These are phyloP conservation scores for Arthrobotrys conoides DNA, from an alignment of 2,329 filamentous ascomycete species.

Conservation along the genomic window DNA sequence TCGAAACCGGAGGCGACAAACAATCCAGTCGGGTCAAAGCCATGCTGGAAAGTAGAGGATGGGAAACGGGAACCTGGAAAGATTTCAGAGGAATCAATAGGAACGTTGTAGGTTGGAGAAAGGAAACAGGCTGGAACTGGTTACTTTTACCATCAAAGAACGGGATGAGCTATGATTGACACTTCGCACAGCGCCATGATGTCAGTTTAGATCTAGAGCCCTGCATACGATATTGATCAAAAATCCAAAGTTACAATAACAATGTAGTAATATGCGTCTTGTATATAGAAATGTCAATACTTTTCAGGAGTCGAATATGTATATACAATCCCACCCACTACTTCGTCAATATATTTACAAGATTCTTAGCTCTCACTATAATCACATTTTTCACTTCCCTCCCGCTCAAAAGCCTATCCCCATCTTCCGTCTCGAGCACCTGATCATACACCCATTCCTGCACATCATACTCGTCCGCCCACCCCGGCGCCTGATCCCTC, in stretches of 20 bases:
- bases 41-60: constrained; percentile 33
- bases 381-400: constrained; percentile 75
- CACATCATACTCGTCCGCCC: constrained; percentile 69
- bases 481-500: constrained; percentile 70
- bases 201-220: background rate
- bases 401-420: constrained; percentile 71
- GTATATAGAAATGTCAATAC: constrained; percentile 3
- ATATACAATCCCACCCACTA: constrained; percentile 64
- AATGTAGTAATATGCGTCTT: background rate
- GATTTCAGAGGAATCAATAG: constrained; percentile 63
- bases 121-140: constrained; percentile 56
- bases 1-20: constrained; percentile 63
- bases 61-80: constrained; percentile 60
- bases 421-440: constrained; percentile 75
- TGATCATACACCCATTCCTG: constrained; percentile 75
- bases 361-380: constrained; percentile 76
- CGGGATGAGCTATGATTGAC: constrained; percentile 10
- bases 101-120: constrained; percentile 63
- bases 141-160: constrained; percentile 18
- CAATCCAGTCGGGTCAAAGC: constrained; percentile 62
- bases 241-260: too few species aligned
- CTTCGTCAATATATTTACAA: constrained; percentile 80
- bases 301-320: constrained; percentile 22
- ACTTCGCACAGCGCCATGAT: background rate
- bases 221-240: background rate